Evolutionary conservation across 805 yeast genomes (phyloP), one percentile per base, ranked within the genome.

Genomic region (Soucietia sequanensis): DNA sequence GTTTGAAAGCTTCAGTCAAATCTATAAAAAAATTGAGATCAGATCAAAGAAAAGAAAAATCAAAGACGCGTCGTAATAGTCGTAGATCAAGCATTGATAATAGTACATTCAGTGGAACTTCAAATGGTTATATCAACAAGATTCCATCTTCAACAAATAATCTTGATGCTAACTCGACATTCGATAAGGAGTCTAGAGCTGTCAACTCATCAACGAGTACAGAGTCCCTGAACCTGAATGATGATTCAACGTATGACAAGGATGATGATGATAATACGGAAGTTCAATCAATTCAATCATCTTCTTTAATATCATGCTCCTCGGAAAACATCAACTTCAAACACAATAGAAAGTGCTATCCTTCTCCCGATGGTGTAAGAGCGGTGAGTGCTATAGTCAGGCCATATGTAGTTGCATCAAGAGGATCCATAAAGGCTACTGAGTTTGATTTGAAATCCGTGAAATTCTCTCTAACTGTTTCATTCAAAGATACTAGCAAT

Each of bases 381-480:
- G 95, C 93, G 0, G 70, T 76, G 1, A 76, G 74, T 33, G 88
- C 96, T 0, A 75, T 85, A 1, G 61, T 86, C 18, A 70, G 99
- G 30, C 97, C 98, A 2, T 83, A 72, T 43, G 81, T 89, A 1
- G 55, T 80, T 1, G 75, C 81, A 3, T 69, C 82, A 0, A 69
- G 68, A 22, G 98, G 98, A 2, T 47, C 48, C 1, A 70, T 84
- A 10, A 52, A 52, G 5, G 56, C 61, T 13, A 75, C 81, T 11
- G 78, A 71, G 33, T 89, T 89, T 55, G 80, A 84, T 39, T 46
- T 84, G 33, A 58, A 60, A 27, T 54, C 60, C 4, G 63, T 65
- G 14, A 58, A 52, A 19, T 87, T 78, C 52, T 51, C 54, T 0
- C 56, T 87, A 37, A 67, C 70, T 8, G 53, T 89, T 11, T 44